Evolutionary conservation across 2,329 filamentous ascomycete genomes (phyloP).

Genomic region (Paracamarosporium sp.): DNA sequence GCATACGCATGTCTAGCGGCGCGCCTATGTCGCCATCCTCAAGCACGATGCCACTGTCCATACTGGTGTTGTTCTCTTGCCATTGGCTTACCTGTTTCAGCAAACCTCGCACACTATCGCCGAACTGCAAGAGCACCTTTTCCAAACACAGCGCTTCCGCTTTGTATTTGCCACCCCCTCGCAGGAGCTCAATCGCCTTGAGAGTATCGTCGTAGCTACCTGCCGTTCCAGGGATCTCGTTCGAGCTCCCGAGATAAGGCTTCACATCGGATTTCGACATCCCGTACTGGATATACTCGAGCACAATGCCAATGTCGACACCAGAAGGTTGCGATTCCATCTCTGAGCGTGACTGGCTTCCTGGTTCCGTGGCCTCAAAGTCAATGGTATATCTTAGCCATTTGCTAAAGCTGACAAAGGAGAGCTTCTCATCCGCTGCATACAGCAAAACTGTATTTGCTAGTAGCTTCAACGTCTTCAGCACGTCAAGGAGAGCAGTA

Average conservation of each 20-base stretch:
- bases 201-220: constrained; percentile 40
- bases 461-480: constrained; percentile 77
- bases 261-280: constrained; percentile 71
- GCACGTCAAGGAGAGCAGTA: constrained; percentile 64
- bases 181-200: constrained; percentile 43
- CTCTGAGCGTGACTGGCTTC: constrained; percentile 68
- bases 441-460: constrained; percentile 75
- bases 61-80: constrained; percentile 66
- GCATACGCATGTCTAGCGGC: constrained; percentile 65
- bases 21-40: constrained; percentile 46
- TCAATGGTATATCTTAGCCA: constrained; percentile 90
- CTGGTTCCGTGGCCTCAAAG: constrained; percentile 70
- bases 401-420: constrained; percentile 78
- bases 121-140: constrained; percentile 41
- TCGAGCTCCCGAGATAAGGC: constrained; percentile 60
- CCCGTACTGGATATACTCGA: constrained; percentile 78
- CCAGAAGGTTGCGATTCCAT: constrained; percentile 77
- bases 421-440: constrained; percentile 76
- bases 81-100: constrained; percentile 51
- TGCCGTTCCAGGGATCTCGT: constrained; percentile 28
- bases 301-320: constrained; percentile 74
- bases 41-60: constrained; percentile 66
- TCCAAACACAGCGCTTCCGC: constrained; percentile 49
- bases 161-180: constrained; percentile 52
- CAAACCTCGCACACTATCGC: constrained; percentile 37